A percentile compares a stretch with the other conserved stretches of the same genome.
These are phyloP conservation scores for Pyrenula massariospora DNA, from an alignment of 495 filamentous ascomycete species.

Conservation along the genomic window DNA sequence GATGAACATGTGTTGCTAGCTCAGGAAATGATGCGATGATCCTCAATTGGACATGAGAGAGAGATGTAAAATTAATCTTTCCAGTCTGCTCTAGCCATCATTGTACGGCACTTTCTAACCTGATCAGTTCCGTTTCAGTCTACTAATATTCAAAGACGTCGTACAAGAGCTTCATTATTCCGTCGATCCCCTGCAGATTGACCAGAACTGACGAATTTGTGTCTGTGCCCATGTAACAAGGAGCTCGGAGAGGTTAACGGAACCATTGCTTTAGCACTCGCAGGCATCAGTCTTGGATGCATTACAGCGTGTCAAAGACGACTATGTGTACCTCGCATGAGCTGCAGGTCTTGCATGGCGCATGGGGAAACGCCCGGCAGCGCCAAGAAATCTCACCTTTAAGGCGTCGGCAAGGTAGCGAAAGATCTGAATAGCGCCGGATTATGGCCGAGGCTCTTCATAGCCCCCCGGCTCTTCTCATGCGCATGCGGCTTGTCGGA, in stretches of 20 bases:
- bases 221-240: neutral
- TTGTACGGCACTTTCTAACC: neutral
- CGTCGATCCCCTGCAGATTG: neutral
- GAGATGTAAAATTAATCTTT: neutral
- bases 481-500: too few relatives aligned
- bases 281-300: neutral
- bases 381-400: too few relatives aligned
- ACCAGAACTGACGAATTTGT: neutral
- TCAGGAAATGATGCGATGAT: neutral
- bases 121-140: neutral
- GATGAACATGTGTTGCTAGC: neutral
- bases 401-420: too few relatives aligned
- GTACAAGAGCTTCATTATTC: neutral
- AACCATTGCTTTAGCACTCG: neutral
- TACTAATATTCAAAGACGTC: neutral
- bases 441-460: too few relatives aligned
- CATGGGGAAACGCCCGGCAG: too few relatives aligned
- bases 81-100: neutral
- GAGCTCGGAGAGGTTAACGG: neutral
- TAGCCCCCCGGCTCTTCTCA: too few relatives aligned
- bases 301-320: neutral
- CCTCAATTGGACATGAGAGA: neutral
- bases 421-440: too few relatives aligned
- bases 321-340: neutral
- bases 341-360: too few relatives aligned